These are phyloP conservation scores for Hydnomerulius pinastri DNA, from an alignment of 768 basidiomycete species.

Conservation along the genomic window DNA sequence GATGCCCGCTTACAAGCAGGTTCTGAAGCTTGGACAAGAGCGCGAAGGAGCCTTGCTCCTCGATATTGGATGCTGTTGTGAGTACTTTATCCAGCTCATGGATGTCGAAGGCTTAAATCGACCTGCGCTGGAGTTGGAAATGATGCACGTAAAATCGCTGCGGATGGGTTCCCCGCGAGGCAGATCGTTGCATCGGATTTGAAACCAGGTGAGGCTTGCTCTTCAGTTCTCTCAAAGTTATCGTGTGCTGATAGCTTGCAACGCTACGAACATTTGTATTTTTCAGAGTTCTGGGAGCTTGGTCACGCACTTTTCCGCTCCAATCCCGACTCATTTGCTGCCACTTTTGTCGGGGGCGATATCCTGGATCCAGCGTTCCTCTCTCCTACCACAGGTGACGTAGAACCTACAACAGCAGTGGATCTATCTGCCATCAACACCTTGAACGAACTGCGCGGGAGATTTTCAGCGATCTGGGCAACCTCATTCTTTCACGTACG, in stretches of 20 bases:
- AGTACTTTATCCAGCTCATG: slow-evolving; percentile 5
- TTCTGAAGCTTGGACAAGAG: slow-evolving; percentile 39
- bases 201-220: slow-evolving; percentile 28
- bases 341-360: slow-evolving; percentile 56
- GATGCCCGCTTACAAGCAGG: slow-evolving; percentile 20
- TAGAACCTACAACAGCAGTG: slow-evolving; percentile 21
- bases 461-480: slow-evolving; percentile 50
- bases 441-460: slow-evolving; percentile 47
- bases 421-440: slow-evolving; percentile 36
- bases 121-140: slow-evolving; percentile 37
- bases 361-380: slow-evolving; percentile 49
- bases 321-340: slow-evolving; percentile 53
- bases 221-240: background rate
- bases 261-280: background rate
- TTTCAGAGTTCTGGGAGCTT: slow-evolving; percentile 57
- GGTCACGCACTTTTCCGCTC: slow-evolving; percentile 63
- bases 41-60: slow-evolving; percentile 40
- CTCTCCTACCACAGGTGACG: slow-evolving; percentile 21
- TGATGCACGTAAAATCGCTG: slow-evolving; percentile 41
- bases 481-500: slow-evolving; percentile 46
- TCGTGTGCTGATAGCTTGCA: background rate
- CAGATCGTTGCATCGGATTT: slow-evolving; percentile 43
- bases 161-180: slow-evolving; percentile 42
- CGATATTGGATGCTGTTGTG: slow-evolving; percentile 49
- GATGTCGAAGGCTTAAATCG: background rate